A percentile compares a stretch with the other conserved stretches of the same genome.
Conservation (phyloP, 768 basidiomycete genomes). For the Boletus rex-veris region DNA sequence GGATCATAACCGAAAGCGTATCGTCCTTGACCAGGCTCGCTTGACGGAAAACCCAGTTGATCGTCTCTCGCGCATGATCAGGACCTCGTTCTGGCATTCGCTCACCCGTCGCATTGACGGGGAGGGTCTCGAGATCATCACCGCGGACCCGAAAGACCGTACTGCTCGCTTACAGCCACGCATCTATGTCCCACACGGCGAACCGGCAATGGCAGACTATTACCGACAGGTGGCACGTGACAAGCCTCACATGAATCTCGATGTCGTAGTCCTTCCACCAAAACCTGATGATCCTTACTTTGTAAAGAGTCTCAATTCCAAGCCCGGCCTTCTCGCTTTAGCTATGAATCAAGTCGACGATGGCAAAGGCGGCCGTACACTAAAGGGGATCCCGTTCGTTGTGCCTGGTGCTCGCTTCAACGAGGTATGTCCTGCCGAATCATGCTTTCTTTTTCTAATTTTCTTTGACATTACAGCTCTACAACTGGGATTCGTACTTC, state of each 20-base stretch:
- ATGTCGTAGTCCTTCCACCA: conserved; percentile 85
- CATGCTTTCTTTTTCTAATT: conserved; percentile 3
- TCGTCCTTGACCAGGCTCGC: conserved; percentile 98
- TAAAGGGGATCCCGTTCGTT: conserved; percentile 95
- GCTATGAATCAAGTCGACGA: conserved; percentile 94
- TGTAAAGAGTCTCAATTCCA: conserved; percentile 90
- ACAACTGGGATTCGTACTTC: conserved; percentile 97
- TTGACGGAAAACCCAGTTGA: conserved; percentile 97
- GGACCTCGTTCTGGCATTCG: conserved; percentile 97
- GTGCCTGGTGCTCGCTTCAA: conserved; percentile 96
- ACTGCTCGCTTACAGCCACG: conserved; percentile 85
- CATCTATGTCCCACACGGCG: conserved; percentile 92
- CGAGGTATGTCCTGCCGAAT: conserved; percentile 54
- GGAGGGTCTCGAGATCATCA: conserved; percentile 95
- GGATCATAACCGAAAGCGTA: conserved; percentile 91
- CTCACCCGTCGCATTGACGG: conserved; percentile 96
- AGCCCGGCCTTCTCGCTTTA: conserved; percentile 90
- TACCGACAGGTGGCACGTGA: conserved; percentile 87
- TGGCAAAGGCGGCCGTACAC: conserved; percentile 67
- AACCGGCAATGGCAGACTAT: conserved; percentile 93
- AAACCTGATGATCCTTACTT: conserved; percentile 85
- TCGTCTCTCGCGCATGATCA: conserved; percentile 95
- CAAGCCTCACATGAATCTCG: conserved; percentile 91
- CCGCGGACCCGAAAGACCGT: conserved; percentile 97
- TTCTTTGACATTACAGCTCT: conserved; percentile 49